Evolutionary conservation across 306 rosid genomes (phyloP).

Genomic region (Purshia tridentata): DNA sequence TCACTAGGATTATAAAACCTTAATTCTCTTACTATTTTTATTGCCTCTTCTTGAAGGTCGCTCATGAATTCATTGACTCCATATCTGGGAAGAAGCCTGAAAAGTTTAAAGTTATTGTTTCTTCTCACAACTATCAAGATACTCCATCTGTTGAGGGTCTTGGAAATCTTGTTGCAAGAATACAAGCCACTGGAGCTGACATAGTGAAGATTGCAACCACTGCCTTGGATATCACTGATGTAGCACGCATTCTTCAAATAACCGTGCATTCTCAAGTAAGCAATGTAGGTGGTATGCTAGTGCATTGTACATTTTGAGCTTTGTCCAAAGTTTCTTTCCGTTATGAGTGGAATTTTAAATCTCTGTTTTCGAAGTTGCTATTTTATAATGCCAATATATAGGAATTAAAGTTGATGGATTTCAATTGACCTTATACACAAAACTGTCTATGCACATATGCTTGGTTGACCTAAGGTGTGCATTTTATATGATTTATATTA

Average conservation of each 20-base stretch:
- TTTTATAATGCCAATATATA: not conserved
- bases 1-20: slow-evolving; percentile 22
- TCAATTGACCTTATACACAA: not conserved
- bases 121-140: slow-evolving; percentile 80
- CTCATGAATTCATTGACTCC: slow-evolving; percentile 66
- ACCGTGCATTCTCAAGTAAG: slow-evolving; percentile 90
- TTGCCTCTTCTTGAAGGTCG: slow-evolving; percentile 59
- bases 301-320: slow-evolving; percentile 3
- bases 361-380: not conserved
- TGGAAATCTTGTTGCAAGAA: slow-evolving; percentile 80
- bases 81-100: slow-evolving; percentile 55
- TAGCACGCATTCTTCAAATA: slow-evolving; percentile 69
- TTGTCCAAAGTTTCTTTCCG: not conserved
- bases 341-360: slow-evolving; percentile 2
- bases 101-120: slow-evolving; percentile 73
- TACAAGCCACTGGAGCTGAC: slow-evolving; percentile 91
- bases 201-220: slow-evolving; percentile 91
- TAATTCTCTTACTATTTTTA: slow-evolving; percentile 23
- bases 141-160: slow-evolving; percentile 93
- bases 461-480: not conserved
- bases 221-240: slow-evolving; percentile 86
- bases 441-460: not conserved
- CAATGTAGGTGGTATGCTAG: slow-evolving; percentile 20
- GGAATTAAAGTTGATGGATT: not conserved
- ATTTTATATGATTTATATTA: not conserved